phyloP scores from a whole-genome alignment of 768 basidiomycete genomes.

The Suillus bovinus region DNA sequence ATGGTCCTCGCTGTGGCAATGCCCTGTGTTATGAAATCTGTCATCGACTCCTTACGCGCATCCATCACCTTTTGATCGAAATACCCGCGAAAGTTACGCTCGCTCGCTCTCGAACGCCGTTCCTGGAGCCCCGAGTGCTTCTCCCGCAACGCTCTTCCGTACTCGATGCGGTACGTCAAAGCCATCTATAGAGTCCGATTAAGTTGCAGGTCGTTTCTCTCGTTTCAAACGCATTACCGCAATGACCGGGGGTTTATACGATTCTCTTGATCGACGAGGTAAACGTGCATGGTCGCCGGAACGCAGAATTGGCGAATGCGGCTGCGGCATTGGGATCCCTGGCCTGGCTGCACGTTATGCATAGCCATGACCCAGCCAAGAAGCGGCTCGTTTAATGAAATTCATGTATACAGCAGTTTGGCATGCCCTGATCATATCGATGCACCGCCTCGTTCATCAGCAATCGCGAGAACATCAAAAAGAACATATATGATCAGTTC shows the following conservation, averaged over 20 bases:
- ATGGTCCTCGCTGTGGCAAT: background rate
- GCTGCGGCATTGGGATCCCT: background rate
- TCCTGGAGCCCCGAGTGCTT: background rate
- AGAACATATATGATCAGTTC: background rate
- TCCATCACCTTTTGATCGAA: constrained; percentile 2
- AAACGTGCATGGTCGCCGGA: background rate
- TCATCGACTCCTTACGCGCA: background rate
- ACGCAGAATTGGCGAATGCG: background rate
- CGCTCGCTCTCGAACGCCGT: background rate
- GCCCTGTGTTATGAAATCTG: background rate
- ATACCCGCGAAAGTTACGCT: constrained; percentile 5
- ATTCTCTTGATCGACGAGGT: background rate
- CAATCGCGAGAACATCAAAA: constrained; percentile 6
- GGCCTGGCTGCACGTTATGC: background rate
- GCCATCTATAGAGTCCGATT: background rate
- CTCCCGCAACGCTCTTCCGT: background rate
- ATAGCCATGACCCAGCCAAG: background rate
- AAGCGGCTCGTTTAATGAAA: background rate
- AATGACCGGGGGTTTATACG: background rate
- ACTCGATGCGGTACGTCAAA: background rate
- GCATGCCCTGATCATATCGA: background rate
- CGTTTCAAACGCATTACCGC: background rate
- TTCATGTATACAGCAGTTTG: background rate
- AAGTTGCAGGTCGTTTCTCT: background rate
- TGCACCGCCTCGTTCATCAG: constrained; percentile 6